Evolutionary conservation across 2,329 filamentous ascomycete genomes (phyloP), one percentile per base, ranked within the genome.

Genomic region (Ophiostoma tasmaniense): DNA sequence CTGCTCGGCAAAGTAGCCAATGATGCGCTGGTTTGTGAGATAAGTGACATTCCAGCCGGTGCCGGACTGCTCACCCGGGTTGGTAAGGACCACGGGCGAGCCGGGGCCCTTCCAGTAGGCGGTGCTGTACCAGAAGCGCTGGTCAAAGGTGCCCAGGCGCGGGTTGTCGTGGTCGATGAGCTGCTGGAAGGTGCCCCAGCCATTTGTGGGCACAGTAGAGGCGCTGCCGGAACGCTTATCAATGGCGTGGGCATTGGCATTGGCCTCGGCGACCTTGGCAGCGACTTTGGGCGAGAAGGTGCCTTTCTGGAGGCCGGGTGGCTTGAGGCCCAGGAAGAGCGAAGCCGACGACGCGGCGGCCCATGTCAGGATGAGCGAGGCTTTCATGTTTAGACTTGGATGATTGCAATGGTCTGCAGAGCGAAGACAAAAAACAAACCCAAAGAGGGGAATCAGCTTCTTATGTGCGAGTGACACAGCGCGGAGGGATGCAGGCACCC

Each of bases 11-110:
- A 81, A 76, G n/a, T 76, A 73, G n/a, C 80, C 80, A 0, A 77
- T 74, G 67, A 81, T 89, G 67, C 92, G 92, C 76, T 94, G 68
- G 45, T 70, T 71, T 4, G 71, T 71, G n/a, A 70, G 65, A 22
- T 55, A 71, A 1, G 70, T 68, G 10, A 10, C 25, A 28, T 71
- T 73, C 68, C 70, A 73, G 30, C 69, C 70, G 8, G 64, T 50
- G 35, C 68, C 73, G 8, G 70, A 59, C 66, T 70, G 66, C 75
- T 81, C 80, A 68, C 79, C 79, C 0, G 79, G 79, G 65, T 75
- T 79, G 71, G 77, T 74, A 35, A 81, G 74, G 70, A 80, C 75
- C 61, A 81, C 73, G 22, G 80, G 79, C 50, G 78, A 79, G 13
- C 78, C 77, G 3, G 79, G 76, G 0, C 79, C 79, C 25, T 76